Evolutionary conservation across 2,329 filamentous ascomycete species (phyloP), one percentile per base, ranked within the genome.

Genomic region (Bimuria novae-zelandiae): DNA sequence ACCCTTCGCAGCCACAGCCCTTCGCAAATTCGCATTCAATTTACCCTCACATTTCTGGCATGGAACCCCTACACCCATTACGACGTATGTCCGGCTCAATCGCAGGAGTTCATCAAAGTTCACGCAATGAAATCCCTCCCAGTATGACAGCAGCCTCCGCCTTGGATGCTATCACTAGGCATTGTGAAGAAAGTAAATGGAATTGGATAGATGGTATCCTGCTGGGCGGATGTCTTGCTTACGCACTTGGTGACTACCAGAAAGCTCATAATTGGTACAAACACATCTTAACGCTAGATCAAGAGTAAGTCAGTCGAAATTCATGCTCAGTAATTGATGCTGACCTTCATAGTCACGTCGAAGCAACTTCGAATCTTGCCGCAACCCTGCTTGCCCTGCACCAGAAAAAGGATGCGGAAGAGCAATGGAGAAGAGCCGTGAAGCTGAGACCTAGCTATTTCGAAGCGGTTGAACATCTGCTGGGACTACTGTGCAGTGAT

Each of bases 401-500:
- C 55, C 86, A 89, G 54, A 88, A 88, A 53, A 83, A 88, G 42
- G 93, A 97, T 67, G 94, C 94, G 6, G 88, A 96, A 69, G 82
- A 86, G 52, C 84, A 92, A 67, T 99, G 94, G 94, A 80, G 88
- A 59, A 85, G 84, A 55, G 92, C 92, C n/a, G 86, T 97, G 22
- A 89, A 86, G 67, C 78, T 90, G 52, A 87, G 90, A 7, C 94
- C 94, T 0, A 89, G 86, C 68, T 95, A 96, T 74, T 89, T 99
- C 52, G 94, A 99, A 76, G 92, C 94, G 7, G 91, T 94, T 2
- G 94, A 99, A 71, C 92, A 97, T 77, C 82, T 99, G 1, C 89
- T 97, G 25, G 91, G 92, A 1, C 79, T 97, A 41, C 75, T 97
- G 16, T 97, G 93, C 69, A 85, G 83, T 43, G 90, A 87, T 55